phyloP scores from a whole-genome alignment of 345 rosid species.

The Bruguiera gymnorhiza region DNA sequence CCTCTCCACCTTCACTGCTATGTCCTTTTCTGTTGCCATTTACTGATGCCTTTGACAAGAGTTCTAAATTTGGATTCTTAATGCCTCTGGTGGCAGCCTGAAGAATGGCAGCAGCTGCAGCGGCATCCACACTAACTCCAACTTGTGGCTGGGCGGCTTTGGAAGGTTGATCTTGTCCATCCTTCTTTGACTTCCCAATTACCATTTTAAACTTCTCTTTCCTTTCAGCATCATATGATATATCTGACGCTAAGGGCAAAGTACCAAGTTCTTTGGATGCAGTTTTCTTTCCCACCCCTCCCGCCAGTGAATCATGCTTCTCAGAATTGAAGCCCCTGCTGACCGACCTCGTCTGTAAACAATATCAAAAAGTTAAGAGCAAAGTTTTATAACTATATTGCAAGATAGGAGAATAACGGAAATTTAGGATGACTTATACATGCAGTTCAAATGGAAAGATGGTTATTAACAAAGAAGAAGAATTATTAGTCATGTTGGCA shows the following conservation, averaged over 20 bases:
- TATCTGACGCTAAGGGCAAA: slow-evolving; percentile 43
- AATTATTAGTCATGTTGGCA: too few species aligned
- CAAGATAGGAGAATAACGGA: too few species aligned
- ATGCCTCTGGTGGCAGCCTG: slow-evolving; percentile 89
- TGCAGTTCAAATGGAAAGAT: too few species aligned
- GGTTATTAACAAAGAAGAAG: too few species aligned
- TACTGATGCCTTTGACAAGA: slow-evolving; percentile 39
- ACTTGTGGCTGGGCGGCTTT: slow-evolving; percentile 46
- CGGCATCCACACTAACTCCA: slow-evolving; percentile 65
- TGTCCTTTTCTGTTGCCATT: slow-evolving; percentile 36
- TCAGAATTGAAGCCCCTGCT: slow-evolving; percentile 38
- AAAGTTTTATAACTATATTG: not conserved
- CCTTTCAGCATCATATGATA: slow-evolving; percentile 58
- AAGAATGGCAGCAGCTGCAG: slow-evolving; percentile 88
- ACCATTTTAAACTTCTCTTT: slow-evolving; percentile 82
- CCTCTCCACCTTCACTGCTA: slow-evolving; percentile 39
- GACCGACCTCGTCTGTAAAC: slow-evolving; percentile 50
- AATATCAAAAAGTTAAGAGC: slow-evolving; percentile 4
- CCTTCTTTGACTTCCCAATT: slow-evolving; percentile 62
- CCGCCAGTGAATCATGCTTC: slow-evolving; percentile 36
- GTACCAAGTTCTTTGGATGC: slow-evolving; percentile 41
- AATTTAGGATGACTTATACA: too few species aligned
- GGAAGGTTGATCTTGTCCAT: slow-evolving; percentile 47
- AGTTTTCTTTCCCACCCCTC: slow-evolving; percentile 45
- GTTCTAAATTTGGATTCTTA: slow-evolving; percentile 61